Base-by-base conservation (phyloP, 1,284 basidiomycete species). In the Apiotrichum siamense region DNA sequence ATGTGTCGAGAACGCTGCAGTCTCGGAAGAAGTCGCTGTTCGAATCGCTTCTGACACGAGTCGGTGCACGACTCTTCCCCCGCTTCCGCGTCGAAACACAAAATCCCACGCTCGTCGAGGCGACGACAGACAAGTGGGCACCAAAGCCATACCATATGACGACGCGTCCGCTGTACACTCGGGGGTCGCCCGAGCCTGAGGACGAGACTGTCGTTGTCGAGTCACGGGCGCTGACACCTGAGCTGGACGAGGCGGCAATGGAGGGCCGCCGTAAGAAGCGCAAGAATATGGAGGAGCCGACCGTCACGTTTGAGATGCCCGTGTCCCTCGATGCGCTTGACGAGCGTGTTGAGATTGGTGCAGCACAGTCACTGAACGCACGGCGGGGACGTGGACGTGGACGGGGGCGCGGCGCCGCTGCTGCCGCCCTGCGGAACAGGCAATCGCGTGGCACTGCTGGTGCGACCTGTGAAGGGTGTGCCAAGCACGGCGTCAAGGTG, bases 221-320 rank as follows among this genome's bases (percentile, higher is more conserved):
- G 20, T 43, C 43, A 6, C 31, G 56, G 9, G 44, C 44, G 15
- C 46, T 61, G 7, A 50, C 56, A 9, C 57, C 55, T 25, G 56
- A 58, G 23, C 47, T 52, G 13, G 49, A 56, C 18, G 35, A 46
- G 26, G 24, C 33, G 26, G 38, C 38, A 7, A 43, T 43, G 41
- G 41, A 43, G 41, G 41, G 41, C 26, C 26, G 25, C 20, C 44
- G 33, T 15, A 33, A 40, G 39, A 49, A 52, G 35, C 39, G 49
- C 24, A 58, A 55, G 41, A 59, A 57, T 39, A 48, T 53, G 25
- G 61, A 58, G 17, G 65, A 67, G 47, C 53, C 59, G 37, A 50
- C 49, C 11, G 66, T 72, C 13, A 64, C 62, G 17, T 72, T 69
- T 47, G 70, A 72, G 51, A 63, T 72, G 63, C 70, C 70, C 5